These are phyloP conservation scores for Nyctanthes arbortristis DNA, from an alignment of 257 asterid genomes.

Conservation along the genomic window DNA sequence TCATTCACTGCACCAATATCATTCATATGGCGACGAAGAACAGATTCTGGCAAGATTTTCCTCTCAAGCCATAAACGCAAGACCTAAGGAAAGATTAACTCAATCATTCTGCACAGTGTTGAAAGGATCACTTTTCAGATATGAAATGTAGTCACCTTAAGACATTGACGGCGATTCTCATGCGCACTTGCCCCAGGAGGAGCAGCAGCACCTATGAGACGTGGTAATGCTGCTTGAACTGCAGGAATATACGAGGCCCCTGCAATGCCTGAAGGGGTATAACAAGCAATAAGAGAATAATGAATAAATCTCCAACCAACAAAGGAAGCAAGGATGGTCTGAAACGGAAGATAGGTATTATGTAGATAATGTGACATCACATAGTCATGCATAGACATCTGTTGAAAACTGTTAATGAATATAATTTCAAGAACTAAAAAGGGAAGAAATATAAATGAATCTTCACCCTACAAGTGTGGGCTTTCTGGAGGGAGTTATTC, in stretches of 20 bases:
- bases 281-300: conserved; percentile 20
- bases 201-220: conserved; percentile 87
- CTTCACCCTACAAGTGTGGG: background rate
- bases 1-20: conserved; percentile 59
- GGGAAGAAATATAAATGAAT: background rate
- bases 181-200: conserved; percentile 83
- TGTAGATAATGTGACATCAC: background rate
- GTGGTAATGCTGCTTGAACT: conserved; percentile 85
- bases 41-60: conserved; percentile 81
- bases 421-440: background rate
- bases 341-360: conserved; percentile 2
- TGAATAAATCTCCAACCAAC: conserved; percentile 18
- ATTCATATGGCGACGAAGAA: conserved; percentile 73
- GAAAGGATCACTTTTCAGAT: conserved; percentile 15
- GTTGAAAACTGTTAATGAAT: background rate
- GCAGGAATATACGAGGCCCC: conserved; percentile 90
- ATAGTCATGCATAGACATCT: background rate
- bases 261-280: conserved; percentile 69
- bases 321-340: background rate
- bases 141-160: conserved; percentile 56
- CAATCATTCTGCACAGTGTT: conserved; percentile 23
- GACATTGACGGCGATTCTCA: conserved; percentile 97
- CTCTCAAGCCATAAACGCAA: conserved; percentile 97
- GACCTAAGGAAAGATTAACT: conserved; percentile 51
- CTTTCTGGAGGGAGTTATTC: background rate